Base-by-base conservation (phyloP, 2,329 filamentous ascomycete genomes). In the Canariomyces notabilis region DNA sequence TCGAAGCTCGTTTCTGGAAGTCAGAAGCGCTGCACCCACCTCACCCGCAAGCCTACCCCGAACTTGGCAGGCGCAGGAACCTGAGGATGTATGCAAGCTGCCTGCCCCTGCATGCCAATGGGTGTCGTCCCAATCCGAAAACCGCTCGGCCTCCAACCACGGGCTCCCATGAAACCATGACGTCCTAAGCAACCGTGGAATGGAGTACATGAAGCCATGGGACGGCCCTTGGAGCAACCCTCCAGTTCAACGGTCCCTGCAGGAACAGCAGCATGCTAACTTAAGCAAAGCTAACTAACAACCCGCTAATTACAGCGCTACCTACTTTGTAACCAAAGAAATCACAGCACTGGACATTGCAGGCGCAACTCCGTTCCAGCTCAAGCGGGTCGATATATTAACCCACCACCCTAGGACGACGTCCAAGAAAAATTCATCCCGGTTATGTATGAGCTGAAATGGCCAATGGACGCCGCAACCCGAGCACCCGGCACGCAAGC, bases 1-100 rank as follows among this genome's bases (percentile, higher is more conserved):
- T 37, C 35, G 12, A 42, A 16, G 26, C 35, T 33, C 32, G 12
- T 32, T 26, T 33, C 31, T 42, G 42, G 33, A 42, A 44, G 18
- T 34, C 38, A 44, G 36, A 39, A 31, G n/a, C n/a, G 40, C 9
- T 41, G 34, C 29, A 32, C 20, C 18, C 32, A 43, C n/a, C n/a
- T n/a, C n/a, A n/a, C 21, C 44, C 42, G 44, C 33, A 41, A 31
- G 19, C 39, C 26, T 46, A 34, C 23, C 42, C 36, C 23, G 20
- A 26, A 46, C 40, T 22, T 50, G 45, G 43, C 48, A 52, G 51
- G 53, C 42, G 46, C 35, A 42, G 46, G 44, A 51, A 43, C 38
- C 40, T 42, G 43, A 42, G 40, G 44, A 39, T 43, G 37, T 46
- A 46, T 48, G 46, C 50, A 49, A 41, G n/a, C n/a, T n/a, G n/a